Conservation (phyloP, 768 basidiomycete genomes). For the Lepiota subincarnata region DNA sequence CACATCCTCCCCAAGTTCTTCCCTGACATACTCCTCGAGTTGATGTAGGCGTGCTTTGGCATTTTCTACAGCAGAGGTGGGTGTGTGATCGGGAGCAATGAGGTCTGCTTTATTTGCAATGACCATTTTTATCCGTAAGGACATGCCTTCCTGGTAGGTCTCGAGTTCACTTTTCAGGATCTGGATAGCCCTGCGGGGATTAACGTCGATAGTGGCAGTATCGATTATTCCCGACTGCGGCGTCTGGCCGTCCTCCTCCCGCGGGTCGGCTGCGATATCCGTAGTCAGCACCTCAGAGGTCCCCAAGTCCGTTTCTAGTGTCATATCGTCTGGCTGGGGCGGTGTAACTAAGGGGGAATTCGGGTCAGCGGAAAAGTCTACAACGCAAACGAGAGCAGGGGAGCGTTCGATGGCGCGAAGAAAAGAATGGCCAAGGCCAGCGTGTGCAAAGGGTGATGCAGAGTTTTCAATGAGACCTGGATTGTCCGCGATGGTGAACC, state of each 20-base stretch:
- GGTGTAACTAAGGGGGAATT: not conserved
- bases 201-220: conserved; percentile 13
- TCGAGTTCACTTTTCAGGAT: conserved; percentile 81
- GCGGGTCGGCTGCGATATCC: not conserved
- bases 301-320: not conserved
- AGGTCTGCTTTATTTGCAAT: conserved; percentile 95
- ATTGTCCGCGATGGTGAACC: conserved; percentile 97
- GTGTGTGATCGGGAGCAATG: conserved; percentile 37
- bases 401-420: conserved; percentile 91
- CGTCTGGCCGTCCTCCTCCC: not conserved
- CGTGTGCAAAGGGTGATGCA: conserved; percentile 19
- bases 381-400: conserved; percentile 85
- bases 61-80: conserved; percentile 40
- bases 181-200: conserved; percentile 74
- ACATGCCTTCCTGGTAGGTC: conserved; percentile 75
- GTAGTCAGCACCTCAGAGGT: not conserved
- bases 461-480: conserved; percentile 87
- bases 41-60: conserved; percentile 53
- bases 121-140: conserved; percentile 71
- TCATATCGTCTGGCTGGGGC: not conserved
- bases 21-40: conserved; percentile 54
- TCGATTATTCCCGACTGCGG: not conserved
- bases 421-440: conserved; percentile 93
- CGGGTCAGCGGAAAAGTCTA: conserved; percentile 70
- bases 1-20: conserved; percentile 43